phyloP scores from a whole-genome alignment of 352 stramenopile species.

The Nothophytophthora sp. region DNA sequence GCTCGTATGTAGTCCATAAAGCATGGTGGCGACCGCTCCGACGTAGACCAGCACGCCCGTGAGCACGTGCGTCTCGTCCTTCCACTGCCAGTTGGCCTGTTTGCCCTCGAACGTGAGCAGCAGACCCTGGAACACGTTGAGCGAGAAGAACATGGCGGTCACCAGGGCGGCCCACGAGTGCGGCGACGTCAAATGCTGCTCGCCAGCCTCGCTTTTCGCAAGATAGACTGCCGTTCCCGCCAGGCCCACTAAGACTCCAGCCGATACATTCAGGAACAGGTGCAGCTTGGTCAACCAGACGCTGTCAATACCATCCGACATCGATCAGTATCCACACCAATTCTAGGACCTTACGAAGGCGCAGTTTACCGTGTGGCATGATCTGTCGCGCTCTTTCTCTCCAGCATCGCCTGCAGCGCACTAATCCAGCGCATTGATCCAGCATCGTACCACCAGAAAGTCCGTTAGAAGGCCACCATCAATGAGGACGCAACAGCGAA shows the following conservation, averaged over 20 bases:
- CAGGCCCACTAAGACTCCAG: constrained; percentile 34
- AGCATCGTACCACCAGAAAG: no score
- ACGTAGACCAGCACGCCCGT: constrained; percentile 64
- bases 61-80: constrained; percentile 68
- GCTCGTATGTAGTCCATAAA: constrained; percentile 54
- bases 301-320: constrained; percentile 20
- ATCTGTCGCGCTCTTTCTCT: constrained; percentile 42
- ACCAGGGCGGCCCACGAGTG: constrained; percentile 63
- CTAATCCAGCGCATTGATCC: no score
- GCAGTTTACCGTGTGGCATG: constrained; percentile 37
- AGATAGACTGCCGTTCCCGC: constrained; percentile 40
- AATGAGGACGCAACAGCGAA: neutral
- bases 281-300: constrained; percentile 61
- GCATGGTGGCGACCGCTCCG: constrained; percentile 39
- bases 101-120: constrained; percentile 62
- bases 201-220: constrained; percentile 25
- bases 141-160: constrained; percentile 50
- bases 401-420: constrained; percentile 56
- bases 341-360: neutral
- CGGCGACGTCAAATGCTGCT: constrained; percentile 41
- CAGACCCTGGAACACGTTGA: constrained; percentile 71
- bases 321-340: constrained; percentile 4
- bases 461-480: no score
- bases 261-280: constrained; percentile 45
- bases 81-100: constrained; percentile 68